Base-by-base conservation (phyloP, 148 eudicot species). In the Rhododendron kiyosumense region DNA sequence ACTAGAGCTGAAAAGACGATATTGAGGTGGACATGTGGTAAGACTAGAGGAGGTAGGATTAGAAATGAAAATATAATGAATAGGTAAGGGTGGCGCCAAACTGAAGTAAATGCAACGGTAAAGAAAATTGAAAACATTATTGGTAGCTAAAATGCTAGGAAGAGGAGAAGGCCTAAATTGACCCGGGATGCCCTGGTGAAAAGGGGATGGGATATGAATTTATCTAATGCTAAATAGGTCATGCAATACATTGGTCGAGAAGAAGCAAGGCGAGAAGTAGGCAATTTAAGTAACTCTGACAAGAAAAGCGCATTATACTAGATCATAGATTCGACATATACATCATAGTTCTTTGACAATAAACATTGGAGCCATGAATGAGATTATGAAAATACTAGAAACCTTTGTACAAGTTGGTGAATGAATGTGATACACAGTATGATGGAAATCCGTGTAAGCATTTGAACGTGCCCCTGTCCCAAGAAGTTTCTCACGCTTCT, bases 371-470 rank as follows among this genome's bases (percentile, higher is more conserved):
- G 41, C 54, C 48, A 77, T n/a, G 86, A 63, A 43, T 36, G n/a
- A n/a, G n/a, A n/a, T n/a, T n/a, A n/a, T n/a, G 49, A 85, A 28
- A 59, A 74, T 59, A 78, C 26, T 77, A 75, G 89, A 86, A 87
- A 97, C 99, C 98, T 97, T 91, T 82, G 94, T 86, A 81, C 87
- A 85, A 84, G 98, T 97, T 81, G 98, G 98, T 85, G 99, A 93
- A 89, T 97, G 99, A 85, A 97, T 95, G 84, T 97, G 99, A 90
- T 95, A 97, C 75, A 97, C 99, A 0, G 99, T 97, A 87, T 97
- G 99, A 91, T 97, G 99, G 88, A 97, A 97, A 85, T 97, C 99
- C 51, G 99, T 97, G 86, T 97, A 97, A 49, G 99, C 99, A 93
- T 97, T 97, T 65, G 99, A 97, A 85, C 99, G 92, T 71, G 99